Percentiles rank a stretch among this genome's conserved stretches.
Evolutionary conservation across 148 eudicot genomes (phyloP).

Genomic region (Arctostaphylos glauca): DNA sequence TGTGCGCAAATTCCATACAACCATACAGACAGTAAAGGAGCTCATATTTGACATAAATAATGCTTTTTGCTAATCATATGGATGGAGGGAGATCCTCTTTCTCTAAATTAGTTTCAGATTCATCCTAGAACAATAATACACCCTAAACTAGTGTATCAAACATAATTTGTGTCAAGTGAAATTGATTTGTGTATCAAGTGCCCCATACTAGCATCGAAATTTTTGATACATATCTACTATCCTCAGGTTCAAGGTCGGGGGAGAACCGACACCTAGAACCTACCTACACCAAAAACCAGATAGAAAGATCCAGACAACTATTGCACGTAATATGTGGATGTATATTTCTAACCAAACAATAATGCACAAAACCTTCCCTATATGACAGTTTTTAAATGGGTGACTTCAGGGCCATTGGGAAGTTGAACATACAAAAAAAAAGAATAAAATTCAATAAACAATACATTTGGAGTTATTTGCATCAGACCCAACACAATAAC

Average conservation of each 20-base stretch:
- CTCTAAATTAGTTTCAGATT: background rate
- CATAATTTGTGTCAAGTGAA: background rate
- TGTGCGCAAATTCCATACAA: background rate
- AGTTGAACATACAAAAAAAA: background rate
- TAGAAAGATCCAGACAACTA: background rate
- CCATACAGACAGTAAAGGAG: no score
- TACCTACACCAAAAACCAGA: background rate
- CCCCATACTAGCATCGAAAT: background rate
- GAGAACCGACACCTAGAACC: background rate
- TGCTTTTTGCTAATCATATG: background rate
- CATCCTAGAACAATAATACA: background rate
- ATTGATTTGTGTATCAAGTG: background rate
- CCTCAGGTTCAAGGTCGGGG: background rate
- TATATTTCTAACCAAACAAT: background rate
- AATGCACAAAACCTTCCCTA: background rate
- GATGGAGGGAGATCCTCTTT: slow-evolving; percentile 4
- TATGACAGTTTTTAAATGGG: background rate
- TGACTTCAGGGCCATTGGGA: background rate
- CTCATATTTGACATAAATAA: background rate
- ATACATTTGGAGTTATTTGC: background rate
- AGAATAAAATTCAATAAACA: background rate
- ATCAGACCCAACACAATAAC: background rate
- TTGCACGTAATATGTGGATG: background rate
- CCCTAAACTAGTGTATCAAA: background rate
- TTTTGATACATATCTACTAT: background rate